Evolutionary conservation across 2,329 filamentous ascomycete species (phyloP), one percentile per base, ranked within the genome.

Genomic region (Xenosphaeropsis pyriputrescens): DNA sequence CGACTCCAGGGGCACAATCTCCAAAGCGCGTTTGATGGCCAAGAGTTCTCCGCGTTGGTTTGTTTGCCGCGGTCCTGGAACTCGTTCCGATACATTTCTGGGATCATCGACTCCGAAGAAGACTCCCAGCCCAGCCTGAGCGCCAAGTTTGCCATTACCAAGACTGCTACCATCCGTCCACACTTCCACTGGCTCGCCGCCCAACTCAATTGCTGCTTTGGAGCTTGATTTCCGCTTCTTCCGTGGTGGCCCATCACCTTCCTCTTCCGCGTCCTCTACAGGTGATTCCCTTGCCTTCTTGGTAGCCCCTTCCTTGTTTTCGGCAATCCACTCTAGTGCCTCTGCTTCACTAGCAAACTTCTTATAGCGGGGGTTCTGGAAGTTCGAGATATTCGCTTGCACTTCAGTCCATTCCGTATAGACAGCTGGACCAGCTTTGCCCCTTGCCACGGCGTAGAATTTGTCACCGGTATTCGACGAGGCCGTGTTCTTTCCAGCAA

Each of bases 21-120:
- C 76, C 16, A 96, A 67, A 1, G 88, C 88, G 40, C 88, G 80
- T 19, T 84, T 65, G 44, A 96, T 80, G 6, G 86, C 91, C 17
- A 83, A 88, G 41, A 98, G 66, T 61, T 98, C 91, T n/a, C 89
- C 91, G 3, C 91, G 82, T 57, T 96, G 85, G 55, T 98, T 98
- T 1, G 91, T 96, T 59, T 96, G 91, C 8, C 68, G 39, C 4
- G 18, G 17, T 14, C 54, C 54, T 30, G 44, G 36, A 2, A 57
- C 43, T 26, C 46, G 42, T 39, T 56, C 55, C 13, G 55, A 54
- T 22, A 57, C 60, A 50, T 82, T 82, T 47, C 74, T 77, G 50
- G 57, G 44, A 50, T 81, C 76, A 2, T 56, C 56, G 14, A 55
- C 48, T 5, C 73, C 75, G 49, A 81, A 81, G 49, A 57, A 81